Conservation (phyloP, 2,329 filamentous ascomycete species). For the Ilyonectria sp. region DNA sequence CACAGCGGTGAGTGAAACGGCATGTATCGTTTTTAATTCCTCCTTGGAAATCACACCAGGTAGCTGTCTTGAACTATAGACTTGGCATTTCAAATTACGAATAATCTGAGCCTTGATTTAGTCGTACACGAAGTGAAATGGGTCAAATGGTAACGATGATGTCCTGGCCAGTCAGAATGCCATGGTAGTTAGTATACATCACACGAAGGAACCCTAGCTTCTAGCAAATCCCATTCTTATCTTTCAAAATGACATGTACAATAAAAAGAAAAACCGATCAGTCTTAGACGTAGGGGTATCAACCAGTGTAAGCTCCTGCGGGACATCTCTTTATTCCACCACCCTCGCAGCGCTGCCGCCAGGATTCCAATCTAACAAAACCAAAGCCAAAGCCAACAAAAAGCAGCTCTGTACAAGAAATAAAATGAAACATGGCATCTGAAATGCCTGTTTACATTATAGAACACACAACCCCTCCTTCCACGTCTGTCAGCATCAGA, state of each 20-base stretch:
- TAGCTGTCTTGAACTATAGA: too few species aligned
- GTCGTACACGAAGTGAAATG: too few species aligned
- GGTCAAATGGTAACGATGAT: too few species aligned
- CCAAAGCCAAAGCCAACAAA: conserved; percentile 7
- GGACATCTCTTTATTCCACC: conserved; percentile 14
- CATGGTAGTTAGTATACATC: neutral
- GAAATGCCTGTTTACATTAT: neutral
- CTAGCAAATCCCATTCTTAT: neutral
- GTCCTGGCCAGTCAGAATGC: neutral
- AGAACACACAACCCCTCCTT: neutral
- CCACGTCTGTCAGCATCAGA: conserved; percentile 34
- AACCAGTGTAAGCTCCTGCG: conserved; percentile 32
- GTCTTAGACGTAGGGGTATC: conserved; percentile 44
- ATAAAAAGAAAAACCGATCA: conserved; percentile 21
- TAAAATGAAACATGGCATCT: conserved; percentile 17
- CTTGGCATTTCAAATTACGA: too few species aligned
- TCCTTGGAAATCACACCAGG: too few species aligned
- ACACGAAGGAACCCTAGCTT: neutral
- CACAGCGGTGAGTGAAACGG: too few species aligned
- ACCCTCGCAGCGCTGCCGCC: conserved; percentile 28
- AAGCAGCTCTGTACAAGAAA: conserved; percentile 19
- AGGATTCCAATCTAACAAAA: conserved; percentile 32
- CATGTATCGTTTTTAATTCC: too few species aligned
- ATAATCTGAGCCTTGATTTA: too few species aligned
- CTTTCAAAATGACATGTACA: conserved; percentile 11